Base-by-base conservation (phyloP, 805 yeast genomes). In the Blastobotrys chiropterorum region DNA sequence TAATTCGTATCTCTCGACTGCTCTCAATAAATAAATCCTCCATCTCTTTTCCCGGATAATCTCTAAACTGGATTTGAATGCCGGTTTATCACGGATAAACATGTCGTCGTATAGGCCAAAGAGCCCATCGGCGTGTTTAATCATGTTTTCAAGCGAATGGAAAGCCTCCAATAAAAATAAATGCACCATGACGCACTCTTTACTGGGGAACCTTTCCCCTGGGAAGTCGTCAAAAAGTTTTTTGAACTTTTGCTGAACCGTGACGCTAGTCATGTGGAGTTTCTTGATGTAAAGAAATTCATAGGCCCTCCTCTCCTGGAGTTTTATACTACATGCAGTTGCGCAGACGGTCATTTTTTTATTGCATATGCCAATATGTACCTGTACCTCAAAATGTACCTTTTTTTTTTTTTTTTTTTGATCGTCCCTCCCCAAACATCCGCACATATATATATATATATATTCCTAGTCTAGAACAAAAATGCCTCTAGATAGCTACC, bases 151-250 rank as follows among this genome's bases (percentile, higher is more conserved):
- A 14, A 55, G 47, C 19, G 21, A 14, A 17, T 45, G 34, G 42
- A 56, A 53, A 2, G 56, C 47, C 31, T 50, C 51, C 38, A 56
- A 46, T 11, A 56, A 47, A 15, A 46, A 49, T 31, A 56, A 47
- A 41, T 56, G 59, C 34, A 26, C 34, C 34, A 26, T 26, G 8
- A 26, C 34, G 34, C 34, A 26, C 11, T 26, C 34, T 11, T 26
- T 26, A 11, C 34, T 26, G 11, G 34, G 34, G 11, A 26, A 26
- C 11, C 34, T 26, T 26, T 26, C 34, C 34, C 34, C 34, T 6
- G 34, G 34, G 34, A 26, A 26, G 34, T 26, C 34, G 8, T 26
- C 34, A 26, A 26, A 26, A 6, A 26, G 34, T 26, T 5, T 26
- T 11, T 26, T 26, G 34, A 26, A 26, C 34, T 26, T 26, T 26